These are phyloP conservation scores for Apiospora koreana DNA, from an alignment of 2,329 filamentous ascomycete genomes.

Conservation along the genomic window DNA sequence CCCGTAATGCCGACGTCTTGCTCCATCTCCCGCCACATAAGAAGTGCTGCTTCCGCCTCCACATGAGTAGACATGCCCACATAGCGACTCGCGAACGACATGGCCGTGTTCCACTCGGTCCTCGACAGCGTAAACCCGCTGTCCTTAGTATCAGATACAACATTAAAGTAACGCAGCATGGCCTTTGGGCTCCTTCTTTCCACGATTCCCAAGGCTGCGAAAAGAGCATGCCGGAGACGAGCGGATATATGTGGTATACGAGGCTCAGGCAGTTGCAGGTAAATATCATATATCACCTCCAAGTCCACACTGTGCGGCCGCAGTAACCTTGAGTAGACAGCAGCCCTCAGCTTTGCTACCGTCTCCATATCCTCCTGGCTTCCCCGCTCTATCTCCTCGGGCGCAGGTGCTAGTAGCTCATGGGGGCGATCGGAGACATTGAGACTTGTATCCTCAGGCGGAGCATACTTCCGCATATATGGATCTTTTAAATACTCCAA, in stretches of 20 bases:
- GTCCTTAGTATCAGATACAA: slow-evolving; percentile 80
- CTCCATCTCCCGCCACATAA: slow-evolving; percentile 91
- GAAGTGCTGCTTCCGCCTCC: slow-evolving; percentile 69
- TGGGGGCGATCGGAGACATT: slow-evolving; percentile 51
- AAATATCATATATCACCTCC: slow-evolving; percentile 50
- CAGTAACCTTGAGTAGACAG: slow-evolving; percentile 42
- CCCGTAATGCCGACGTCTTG: slow-evolving; percentile 62
- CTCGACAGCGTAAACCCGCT: slow-evolving; percentile 68
- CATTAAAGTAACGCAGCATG: slow-evolving; percentile 80
- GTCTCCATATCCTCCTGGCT: slow-evolving; percentile 36
- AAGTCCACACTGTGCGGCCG: slow-evolving; percentile 42
- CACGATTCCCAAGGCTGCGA: slow-evolving; percentile 68
- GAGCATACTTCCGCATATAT: slow-evolving; percentile 55
- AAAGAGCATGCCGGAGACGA: slow-evolving; percentile 60
- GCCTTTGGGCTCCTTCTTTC: slow-evolving; percentile 56
- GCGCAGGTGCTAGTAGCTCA: slow-evolving; percentile 48
- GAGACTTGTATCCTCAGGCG: slow-evolving; percentile 48
- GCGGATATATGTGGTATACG: slow-evolving; percentile 52
- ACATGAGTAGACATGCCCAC: slow-evolving; percentile 57
- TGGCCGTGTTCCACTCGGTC: slow-evolving; percentile 80
- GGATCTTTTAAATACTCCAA: slow-evolving; percentile 54
- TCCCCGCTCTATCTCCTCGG: slow-evolving; percentile 39
- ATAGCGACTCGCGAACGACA: slow-evolving; percentile 76
- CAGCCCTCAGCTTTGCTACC: slow-evolving; percentile 41
- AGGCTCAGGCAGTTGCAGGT: slow-evolving; percentile 51